Evolutionary conservation across 2,329 filamentous ascomycete genomes (phyloP).

Genomic region (Stagonosporopsis rhizophila): DNA sequence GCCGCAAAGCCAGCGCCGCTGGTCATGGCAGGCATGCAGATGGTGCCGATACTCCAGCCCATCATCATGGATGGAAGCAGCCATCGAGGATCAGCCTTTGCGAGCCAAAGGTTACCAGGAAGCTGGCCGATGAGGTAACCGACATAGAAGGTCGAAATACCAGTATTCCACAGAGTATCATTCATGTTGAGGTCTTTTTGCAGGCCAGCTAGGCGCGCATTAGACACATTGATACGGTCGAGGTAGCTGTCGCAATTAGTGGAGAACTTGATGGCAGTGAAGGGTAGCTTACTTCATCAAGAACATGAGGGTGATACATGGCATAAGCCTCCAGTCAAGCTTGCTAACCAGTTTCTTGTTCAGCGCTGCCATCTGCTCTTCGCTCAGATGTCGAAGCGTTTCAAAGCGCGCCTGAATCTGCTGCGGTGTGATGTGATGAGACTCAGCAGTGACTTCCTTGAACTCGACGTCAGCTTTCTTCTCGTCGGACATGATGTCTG

Average conservation of each 20-base stretch:
- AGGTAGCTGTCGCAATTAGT: conserved; percentile 43
- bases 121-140: conserved; percentile 57
- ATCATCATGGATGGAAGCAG: conserved; percentile 52
- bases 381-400: conserved; percentile 31
- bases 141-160: conserved; percentile 56
- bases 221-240: conserved; percentile 52
- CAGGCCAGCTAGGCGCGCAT: conserved; percentile 50
- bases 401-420: conserved; percentile 39
- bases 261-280: neutral
- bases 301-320: conserved; percentile 43
- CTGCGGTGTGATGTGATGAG: conserved; percentile 31
- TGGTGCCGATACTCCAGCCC: conserved; percentile 53
- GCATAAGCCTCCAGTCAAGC: conserved; percentile 40
- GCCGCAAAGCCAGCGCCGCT: conserved; percentile 45
- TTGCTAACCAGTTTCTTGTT: conserved; percentile 30
- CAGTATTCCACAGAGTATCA: conserved; percentile 48
- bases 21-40: conserved; percentile 54
- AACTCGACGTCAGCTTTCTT: conserved; percentile 26
- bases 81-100: conserved; percentile 47
- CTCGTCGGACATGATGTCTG: conserved; percentile 20
- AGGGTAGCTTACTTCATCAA: conserved; percentile 35
- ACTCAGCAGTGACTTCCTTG: conserved; percentile 22
- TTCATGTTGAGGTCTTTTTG: conserved; percentile 46
- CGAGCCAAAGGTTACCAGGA: conserved; percentile 57
- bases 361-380: conserved; percentile 35